Base-by-base conservation (phyloP, 148 eudicot genomes). In the Diospyros kaki region DNA sequence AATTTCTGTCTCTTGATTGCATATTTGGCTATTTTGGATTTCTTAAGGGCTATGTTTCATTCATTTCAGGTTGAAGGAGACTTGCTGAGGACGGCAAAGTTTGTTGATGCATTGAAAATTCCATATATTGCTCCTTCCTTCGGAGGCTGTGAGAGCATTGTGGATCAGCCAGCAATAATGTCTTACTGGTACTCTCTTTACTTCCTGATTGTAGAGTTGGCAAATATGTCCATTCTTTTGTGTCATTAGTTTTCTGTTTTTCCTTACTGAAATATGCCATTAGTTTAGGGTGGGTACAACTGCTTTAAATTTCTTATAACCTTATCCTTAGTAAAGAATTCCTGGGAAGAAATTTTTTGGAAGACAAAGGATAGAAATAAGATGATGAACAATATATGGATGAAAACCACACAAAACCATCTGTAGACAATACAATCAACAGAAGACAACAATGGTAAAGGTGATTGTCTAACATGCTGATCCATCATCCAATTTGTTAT, bases 101-200 rank as follows among this genome's bases (percentile, higher is more conserved):
- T 94, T 61, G 81, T 90, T 56, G 98, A 94, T 77, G 76, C 90
- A 4, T 77, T 94, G 83, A 94, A 82, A 78, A 94, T 94, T 67
- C 88, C 98, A 42, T 94, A 94, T 64, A 91, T 94, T 64, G 98
- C 98, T 65, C 97, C 98, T n/a, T 91, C 97, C 7, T 94, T 94
- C 73, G 98, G 98, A 73, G 98, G 98, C 75, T 87, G 91, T 75
- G 98, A 94, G 80, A 94, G 98, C 79, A 91, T 94, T 81, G 95
- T 94, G 73, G 97, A 88, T 81, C 98, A 88, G 80, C 98, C 98
- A 61, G 98, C 98, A 55, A 87, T 94, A 41, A 94, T 94, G 98
- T 91, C 98, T 84, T 94, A 94, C 84, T 91, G 98, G 98, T 94
- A 83, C 52, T 85, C 64, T 60, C 18, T 54, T 53, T 52, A 17